Base-by-base conservation (phyloP, 2,329 filamentous ascomycete species). In the Alternaria alternata region DNA sequence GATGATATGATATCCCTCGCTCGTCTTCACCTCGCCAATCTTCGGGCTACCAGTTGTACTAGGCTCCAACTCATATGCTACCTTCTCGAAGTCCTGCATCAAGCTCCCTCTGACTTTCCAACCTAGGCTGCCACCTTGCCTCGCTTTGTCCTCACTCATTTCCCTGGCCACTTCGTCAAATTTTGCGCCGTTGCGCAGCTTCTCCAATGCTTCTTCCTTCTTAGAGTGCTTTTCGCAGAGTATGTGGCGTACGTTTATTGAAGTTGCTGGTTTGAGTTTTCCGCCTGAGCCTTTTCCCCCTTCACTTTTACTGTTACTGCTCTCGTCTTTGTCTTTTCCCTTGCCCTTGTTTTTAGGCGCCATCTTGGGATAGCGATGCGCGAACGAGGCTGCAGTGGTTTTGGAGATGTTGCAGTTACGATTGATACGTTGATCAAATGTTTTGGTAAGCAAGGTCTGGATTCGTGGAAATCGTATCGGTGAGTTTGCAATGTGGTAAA, bases 1-100 rank as follows among this genome's bases (percentile, higher is more conserved):
- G 66, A 94, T 87, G 65, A 94, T 88, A 76, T 94, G 91, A 81
- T 93, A 93, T 1, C 91, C 91, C 79, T 91, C 89, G 1, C 82
- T 84, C 1, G 91, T 93, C 83, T 91, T 93, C 22, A 84, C 88
- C 80, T 93, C 89, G 1, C 82, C 90, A 72, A 86, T 85, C 72
- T 88, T 89, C 2, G 91, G 89, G 59, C 80, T 88, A 12, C 76
- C 81, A 12, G 87, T 89, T 8, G 88, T 88, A 71, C 89, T 92
- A 1, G 85, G 80, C 67, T 90, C 87, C 36, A 94, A 82, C 26
- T 84, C 86, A 75, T 89, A 93, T 8, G 91, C 91, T 9, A 91
- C 86, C 62, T 88, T 87, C 71, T 91, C 91, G 70, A 94, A 94
- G 38, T 87, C 85, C 8, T 86, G 83, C 66, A 92, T 84, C 57